Conservation (phyloP, 2,329 filamentous ascomycete species). For the Colletotrichum camelliae region DNA sequence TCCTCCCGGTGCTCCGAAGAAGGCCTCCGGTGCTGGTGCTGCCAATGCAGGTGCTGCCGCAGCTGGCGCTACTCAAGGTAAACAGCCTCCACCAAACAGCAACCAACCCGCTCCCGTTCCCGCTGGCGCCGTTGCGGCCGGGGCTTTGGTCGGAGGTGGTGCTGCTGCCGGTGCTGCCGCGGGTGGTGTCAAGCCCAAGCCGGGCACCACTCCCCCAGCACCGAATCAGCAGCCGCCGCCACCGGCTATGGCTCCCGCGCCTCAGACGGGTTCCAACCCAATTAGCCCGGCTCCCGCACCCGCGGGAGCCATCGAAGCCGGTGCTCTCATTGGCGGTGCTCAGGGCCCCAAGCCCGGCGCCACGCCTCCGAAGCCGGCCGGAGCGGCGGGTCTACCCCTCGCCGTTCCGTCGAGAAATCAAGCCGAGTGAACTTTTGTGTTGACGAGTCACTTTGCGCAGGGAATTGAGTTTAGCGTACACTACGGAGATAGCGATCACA, state of each 20-base stretch:
- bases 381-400: background rate
- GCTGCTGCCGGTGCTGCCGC: background rate
- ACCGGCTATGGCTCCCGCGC: background rate
- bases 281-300: background rate
- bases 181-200: background rate
- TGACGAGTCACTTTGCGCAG: slow-evolving; percentile 14
- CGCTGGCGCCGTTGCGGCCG: background rate
- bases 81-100: background rate
- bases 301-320: background rate
- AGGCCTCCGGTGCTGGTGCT: background rate
- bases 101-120: background rate
- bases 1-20: background rate
- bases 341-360: background rate
- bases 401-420: background rate
- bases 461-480: background rate
- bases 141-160: background rate
- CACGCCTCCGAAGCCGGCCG: background rate
- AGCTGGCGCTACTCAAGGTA: slow-evolving; percentile 2
- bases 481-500: background rate
- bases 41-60: background rate
- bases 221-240: background rate
- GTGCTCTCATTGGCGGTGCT: background rate
- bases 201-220: background rate
- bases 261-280: background rate
- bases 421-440: background rate